Percentiles rank a stretch among this genome's conserved stretches.
phyloP scores from a whole-genome alignment of 495 filamentous ascomycete species.

The Penicillium riverlandense region DNA sequence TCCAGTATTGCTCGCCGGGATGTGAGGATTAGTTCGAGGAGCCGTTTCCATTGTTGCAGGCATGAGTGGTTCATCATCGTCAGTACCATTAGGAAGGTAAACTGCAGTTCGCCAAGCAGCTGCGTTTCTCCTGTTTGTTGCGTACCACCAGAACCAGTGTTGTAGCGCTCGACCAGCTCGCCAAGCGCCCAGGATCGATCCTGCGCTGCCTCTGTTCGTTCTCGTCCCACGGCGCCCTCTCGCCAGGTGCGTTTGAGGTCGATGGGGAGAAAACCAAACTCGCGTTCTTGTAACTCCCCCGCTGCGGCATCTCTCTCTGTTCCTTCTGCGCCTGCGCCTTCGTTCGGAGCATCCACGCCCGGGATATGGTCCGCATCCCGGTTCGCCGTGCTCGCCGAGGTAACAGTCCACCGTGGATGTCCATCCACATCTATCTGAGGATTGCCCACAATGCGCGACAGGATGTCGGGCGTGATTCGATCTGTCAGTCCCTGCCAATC shows the following conservation, averaged over 20 bases:
- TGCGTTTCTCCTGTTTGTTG: slow-evolving; percentile 26
- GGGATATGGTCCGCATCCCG: slow-evolving; percentile 45
- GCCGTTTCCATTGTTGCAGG: slow-evolving; percentile 79
- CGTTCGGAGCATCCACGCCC: slow-evolving; percentile 25
- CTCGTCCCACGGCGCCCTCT: slow-evolving; percentile 59
- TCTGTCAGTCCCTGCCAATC: slow-evolving; percentile 39
- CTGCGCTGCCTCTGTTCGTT: slow-evolving; percentile 61
- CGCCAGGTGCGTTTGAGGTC: slow-evolving; percentile 60
- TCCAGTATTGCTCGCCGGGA: slow-evolving; percentile 52
- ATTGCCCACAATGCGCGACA: slow-evolving; percentile 34
- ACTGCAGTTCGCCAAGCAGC: slow-evolving; percentile 81
- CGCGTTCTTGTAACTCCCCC: slow-evolving; percentile 26
- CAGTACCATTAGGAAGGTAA: slow-evolving; percentile 73
- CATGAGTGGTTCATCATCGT: slow-evolving; percentile 81
- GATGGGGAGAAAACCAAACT: slow-evolving; percentile 39
- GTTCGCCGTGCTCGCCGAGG: slow-evolving; percentile 37
- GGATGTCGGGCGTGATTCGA: slow-evolving; percentile 25
- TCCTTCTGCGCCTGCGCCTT: slow-evolving; percentile 1
- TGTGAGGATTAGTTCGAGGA: slow-evolving; percentile 65
- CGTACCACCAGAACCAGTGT: slow-evolving; percentile 8
- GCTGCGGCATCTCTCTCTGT: slow-evolving; percentile 1
- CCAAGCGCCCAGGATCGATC: slow-evolving; percentile 66
- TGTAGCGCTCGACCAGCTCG: slow-evolving; percentile 35
- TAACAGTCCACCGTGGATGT: slow-evolving; percentile 35
- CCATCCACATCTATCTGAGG: slow-evolving; percentile 31